A percentile compares a stretch with the other conserved stretches of the same genome.
Evolutionary conservation across 2,329 filamentous ascomycete species (phyloP).

Genomic region (Cordyceps pruinosa): DNA sequence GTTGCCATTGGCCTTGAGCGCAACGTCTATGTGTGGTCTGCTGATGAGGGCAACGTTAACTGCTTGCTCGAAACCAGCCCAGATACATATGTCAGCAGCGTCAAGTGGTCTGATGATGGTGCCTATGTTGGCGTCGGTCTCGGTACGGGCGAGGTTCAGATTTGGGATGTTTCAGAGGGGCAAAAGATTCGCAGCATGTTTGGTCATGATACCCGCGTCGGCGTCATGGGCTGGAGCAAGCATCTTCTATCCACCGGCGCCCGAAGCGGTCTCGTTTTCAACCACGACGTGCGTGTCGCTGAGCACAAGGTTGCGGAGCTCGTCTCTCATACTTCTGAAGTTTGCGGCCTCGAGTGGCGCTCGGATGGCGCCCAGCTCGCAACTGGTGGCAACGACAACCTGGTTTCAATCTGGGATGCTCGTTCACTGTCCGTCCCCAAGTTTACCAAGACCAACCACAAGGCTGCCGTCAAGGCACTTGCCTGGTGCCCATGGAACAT

Average conservation of each 20-base stretch:
- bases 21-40: constrained; percentile 97
- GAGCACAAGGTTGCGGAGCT: constrained; percentile 98
- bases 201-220: constrained; percentile 91
- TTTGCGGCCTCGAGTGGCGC: constrained; percentile 96
- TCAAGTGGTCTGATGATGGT: constrained; percentile 97
- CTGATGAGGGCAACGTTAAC: constrained; percentile 82
- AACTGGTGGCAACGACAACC: constrained; percentile 96
- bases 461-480: constrained; percentile 94
- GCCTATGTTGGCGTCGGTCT: constrained; percentile 94
- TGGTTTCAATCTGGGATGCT: constrained; percentile 98
- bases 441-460: constrained; percentile 99
- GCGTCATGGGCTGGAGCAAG: constrained; percentile 99
- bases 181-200: constrained; percentile 98
- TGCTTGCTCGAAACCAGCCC: constrained; percentile 80
- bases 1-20: constrained; percentile 96
- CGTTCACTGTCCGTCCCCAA: constrained; percentile 89
- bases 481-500: constrained; percentile 99
- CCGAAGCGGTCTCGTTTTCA: constrained; percentile 90
- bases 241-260: constrained; percentile 93
- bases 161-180: constrained; percentile 95
- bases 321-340: constrained; percentile 92
- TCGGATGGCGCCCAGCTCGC: constrained; percentile 94
- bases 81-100: constrained; percentile 94
- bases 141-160: constrained; percentile 93
- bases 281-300: constrained; percentile 95